Conservation (phyloP, 371 early-diverging fungal genomes). For the Parasitella parasitica region DNA sequence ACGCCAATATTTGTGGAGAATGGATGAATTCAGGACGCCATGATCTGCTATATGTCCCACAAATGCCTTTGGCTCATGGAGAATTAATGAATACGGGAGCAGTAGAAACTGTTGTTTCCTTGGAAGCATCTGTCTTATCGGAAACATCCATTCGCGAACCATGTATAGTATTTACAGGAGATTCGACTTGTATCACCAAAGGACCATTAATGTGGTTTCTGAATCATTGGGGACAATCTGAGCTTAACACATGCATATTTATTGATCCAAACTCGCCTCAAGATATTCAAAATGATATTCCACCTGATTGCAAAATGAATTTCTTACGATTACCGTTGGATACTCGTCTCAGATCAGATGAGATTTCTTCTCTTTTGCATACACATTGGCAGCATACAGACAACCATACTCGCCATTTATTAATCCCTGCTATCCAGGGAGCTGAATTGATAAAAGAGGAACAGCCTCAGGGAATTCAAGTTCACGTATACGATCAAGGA, state of each 20-base stretch:
- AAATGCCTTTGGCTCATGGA: constrained; percentile 59
- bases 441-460: constrained; percentile 25
- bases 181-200: constrained; percentile 29
- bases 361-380: constrained; percentile 20
- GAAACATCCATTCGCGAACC: constrained; percentile 52
- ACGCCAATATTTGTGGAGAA: constrained; percentile 86
- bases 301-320: constrained; percentile 19
- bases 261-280: constrained; percentile 26
- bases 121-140: constrained; percentile 38
- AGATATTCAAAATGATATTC: constrained; percentile 4
- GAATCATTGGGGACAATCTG: constrained; percentile 28
- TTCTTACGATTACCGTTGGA: constrained; percentile 26
- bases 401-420: constrained; percentile 8
- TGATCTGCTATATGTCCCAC: constrained; percentile 55
- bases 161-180: constrained; percentile 68
- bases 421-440: constrained; percentile 30
- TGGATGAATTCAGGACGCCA: constrained; percentile 76
- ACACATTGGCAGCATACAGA: constrained; percentile 11
- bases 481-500: constrained; percentile 26
- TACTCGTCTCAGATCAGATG: constrained; percentile 22
- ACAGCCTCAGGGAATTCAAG: constrained; percentile 5
- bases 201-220: constrained; percentile 38
- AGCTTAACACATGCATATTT: constrained; percentile 28
- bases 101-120: constrained; percentile 27
- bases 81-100: constrained; percentile 47